A percentile compares a stretch with the other conserved stretches of the same genome.
Conservation (phyloP, 2,329 filamentous ascomycete genomes). For the Onygenales sp. region DNA sequence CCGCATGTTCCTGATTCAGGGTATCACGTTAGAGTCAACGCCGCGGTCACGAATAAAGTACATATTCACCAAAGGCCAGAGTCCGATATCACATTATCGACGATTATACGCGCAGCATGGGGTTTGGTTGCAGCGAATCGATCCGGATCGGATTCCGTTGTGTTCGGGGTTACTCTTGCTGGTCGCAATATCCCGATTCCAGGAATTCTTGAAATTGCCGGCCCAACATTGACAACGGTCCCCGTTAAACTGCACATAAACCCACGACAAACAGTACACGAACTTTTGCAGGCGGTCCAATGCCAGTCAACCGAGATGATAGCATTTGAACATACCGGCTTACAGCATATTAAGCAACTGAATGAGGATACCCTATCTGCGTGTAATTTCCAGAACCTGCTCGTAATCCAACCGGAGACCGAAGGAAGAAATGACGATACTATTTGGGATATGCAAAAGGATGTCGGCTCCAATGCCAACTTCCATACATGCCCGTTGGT, state of each 20-base stretch:
- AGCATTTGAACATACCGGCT: constrained; percentile 46
- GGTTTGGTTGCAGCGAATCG: constrained; percentile 28
- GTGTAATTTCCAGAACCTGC: background rate
- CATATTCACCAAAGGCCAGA: constrained; percentile 1
- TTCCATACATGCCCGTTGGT: constrained; percentile 28
- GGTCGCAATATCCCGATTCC: constrained; percentile 27
- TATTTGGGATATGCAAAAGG: background rate
- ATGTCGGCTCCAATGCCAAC: background rate
- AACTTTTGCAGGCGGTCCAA: constrained; percentile 47
- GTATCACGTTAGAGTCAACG: background rate
- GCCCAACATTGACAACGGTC: constrained; percentile 32
- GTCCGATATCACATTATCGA: constrained; percentile 17
- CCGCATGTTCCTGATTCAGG: background rate
- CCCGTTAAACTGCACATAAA: constrained; percentile 29
- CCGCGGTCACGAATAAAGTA: background rate
- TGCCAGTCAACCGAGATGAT: constrained; percentile 47
- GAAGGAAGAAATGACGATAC: background rate
- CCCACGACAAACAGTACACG: constrained; percentile 22
- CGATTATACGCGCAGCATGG: constrained; percentile 33
- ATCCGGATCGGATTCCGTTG: constrained; percentile 29
- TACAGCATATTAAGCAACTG: constrained; percentile 42
- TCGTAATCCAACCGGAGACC: background rate
- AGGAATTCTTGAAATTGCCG: constrained; percentile 30
- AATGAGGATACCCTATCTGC: constrained; percentile 27
- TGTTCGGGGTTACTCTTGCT: constrained; percentile 35